Base-by-base conservation (phyloP, 2,329 filamentous ascomycete genomes). In the Talaromyces sp. region DNA sequence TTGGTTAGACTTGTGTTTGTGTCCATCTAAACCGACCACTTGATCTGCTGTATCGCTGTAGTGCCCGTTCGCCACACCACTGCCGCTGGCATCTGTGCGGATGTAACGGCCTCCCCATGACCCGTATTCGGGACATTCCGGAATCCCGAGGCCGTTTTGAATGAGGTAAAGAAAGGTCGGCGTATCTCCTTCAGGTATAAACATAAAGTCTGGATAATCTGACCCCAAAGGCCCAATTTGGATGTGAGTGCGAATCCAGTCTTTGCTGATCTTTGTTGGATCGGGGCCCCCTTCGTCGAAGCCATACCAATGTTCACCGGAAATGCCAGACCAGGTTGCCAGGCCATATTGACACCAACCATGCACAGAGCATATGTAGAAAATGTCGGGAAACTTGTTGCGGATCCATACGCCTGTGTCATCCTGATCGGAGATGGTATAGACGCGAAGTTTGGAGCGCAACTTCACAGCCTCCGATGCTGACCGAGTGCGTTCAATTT, bases 371-470 rank as follows among this genome's bases (percentile, higher is more conserved):
- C 73, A 75, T 59, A 87, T 84, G 69, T 85, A 86, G 65, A 84
- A 82, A 6, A 87, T 68, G 30, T 83, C 78, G 0, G 85, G 83
- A 63, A 80, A 86, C 2, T 76, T 78, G 53, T 75, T 71, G 16
- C 84, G 79, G 40, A 87, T 82, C 84, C 83, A 87, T 0, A 78
- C 71, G 0, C 83, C 83, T 0, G 81, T 80, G 63, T 87, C 80
- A 63, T 87, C 84, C 65, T 87, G 84, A 64, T 87, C 85, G 6
- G 82, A 85, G 60, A 87, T 85, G 40, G 83, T 73, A 68, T 85
- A 85, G 8, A 85, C 76, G 12, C 82, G 74, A 3, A 85, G 68
- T 64, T 79, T 80, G 3, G 71, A 65, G 2, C 75, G 70, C 27
- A 84, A 72, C 0, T 60, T 62, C 0, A 72, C 69, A 1, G 76